Evolutionary conservation across 805 yeast species (phyloP).

Genomic region (Sungouiella thailandica): DNA sequence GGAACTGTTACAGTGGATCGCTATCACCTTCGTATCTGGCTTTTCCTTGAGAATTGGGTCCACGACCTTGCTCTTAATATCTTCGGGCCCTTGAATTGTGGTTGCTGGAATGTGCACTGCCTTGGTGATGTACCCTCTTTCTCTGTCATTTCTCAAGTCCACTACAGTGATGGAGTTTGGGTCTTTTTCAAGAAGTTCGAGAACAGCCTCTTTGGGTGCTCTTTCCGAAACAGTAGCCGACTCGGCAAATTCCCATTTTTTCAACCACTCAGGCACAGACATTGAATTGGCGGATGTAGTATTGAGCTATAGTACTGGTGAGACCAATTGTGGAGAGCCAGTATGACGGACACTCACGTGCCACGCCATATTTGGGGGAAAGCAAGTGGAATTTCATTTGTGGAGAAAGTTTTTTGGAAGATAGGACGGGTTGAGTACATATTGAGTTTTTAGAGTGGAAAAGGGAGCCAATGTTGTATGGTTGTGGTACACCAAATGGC

Average conservation of each 20-base stretch:
- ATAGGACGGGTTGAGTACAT: too few species aligned
- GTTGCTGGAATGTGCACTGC: conserved; percentile 20
- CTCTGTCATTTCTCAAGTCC: conserved; percentile 18
- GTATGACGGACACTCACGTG: too few species aligned
- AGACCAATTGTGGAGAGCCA: too few species aligned
- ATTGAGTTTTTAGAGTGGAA: too few species aligned
- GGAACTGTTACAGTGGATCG: conserved; percentile 20
- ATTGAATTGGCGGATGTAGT: neutral
- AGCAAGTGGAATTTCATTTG: too few species aligned
- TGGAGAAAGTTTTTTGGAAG: too few species aligned
- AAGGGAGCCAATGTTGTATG: too few species aligned
- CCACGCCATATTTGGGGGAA: too few species aligned
- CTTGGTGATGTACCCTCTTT: conserved; percentile 11
- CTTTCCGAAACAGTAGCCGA: conserved; percentile 3
- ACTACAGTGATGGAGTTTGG: conserved; percentile 12
- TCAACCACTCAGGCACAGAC: conserved; percentile 7
- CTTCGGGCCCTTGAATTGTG: conserved; percentile 11
- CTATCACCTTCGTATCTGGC: conserved; percentile 11
- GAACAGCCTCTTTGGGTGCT: conserved; percentile 11
- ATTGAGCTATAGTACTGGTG: neutral
- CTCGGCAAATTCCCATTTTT: conserved; percentile 4
- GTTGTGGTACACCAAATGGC: too few species aligned
- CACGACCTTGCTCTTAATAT: conserved; percentile 11
- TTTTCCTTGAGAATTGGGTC: conserved; percentile 8
- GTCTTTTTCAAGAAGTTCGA: conserved; percentile 7